Evolutionary conservation across 331 rosid genomes (phyloP), one percentile per base, ranked within the genome.

Genomic region (Arachis monticola): DNA sequence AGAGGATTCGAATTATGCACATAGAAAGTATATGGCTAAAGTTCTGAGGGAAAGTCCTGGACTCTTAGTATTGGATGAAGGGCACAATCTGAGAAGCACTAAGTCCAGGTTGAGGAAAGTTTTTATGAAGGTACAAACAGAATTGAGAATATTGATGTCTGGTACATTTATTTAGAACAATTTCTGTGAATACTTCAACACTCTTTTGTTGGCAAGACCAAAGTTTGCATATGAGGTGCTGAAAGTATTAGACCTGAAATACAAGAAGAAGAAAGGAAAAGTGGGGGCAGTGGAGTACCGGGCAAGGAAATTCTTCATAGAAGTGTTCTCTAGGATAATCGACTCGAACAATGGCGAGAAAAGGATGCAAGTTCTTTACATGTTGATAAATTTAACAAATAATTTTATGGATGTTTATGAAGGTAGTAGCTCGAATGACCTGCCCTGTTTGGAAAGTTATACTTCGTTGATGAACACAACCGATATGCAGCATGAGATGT

Each of bases 71-170:
- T n/a, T n/a, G n/a, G n/a, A n/a, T n/a, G n/a, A n/a, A n/a, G n/a
- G n/a, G n/a, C 99, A 94, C 85, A 94, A 91, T 72, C 99, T 97
- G 8, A 86, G 99, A 82, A 94, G 99, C 74, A 94, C 97, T 1
- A 90, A 90, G 74, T 94, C 97, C 27, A 79, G 97, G 87, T 69
- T 94, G 90, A 86, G 97, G 79, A 94, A 88, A 76, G 89, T 72
- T 70, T 80, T 94, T 83, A 94, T 94, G 99, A 94, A 92, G 86
- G 96, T 90, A 2, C 86, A 88, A 27, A 94, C 99, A 4, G 91
- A 92, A 13, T 64, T 87, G 83, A 83, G 99, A 83, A 79, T 94
- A 70, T 67, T 94, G 81, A 96, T 94, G 55, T 92, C 99, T 1
- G 99, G 99, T 70, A 94, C 99, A 51, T 78, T 94, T 79, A 90